Percentiles rank a stretch among this genome's conserved stretches.
These are phyloP conservation scores for Alliaria petiolata DNA, from an alignment of 345 rosid genomes.

Conservation along the genomic window DNA sequence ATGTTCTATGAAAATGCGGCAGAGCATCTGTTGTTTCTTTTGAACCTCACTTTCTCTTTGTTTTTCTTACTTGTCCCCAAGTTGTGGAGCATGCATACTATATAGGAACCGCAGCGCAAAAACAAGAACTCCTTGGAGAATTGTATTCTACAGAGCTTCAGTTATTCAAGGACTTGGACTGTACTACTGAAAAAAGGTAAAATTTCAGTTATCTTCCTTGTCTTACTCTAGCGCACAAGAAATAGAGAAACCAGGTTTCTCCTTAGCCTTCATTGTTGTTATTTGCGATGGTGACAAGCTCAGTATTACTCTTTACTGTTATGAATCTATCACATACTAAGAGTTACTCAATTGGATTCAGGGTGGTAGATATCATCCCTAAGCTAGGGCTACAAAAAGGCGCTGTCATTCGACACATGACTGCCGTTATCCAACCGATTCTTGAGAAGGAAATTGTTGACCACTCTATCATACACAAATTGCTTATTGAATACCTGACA, in stretches of 20 bases:
- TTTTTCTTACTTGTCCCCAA: conserved; percentile 19
- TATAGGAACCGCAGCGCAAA: conserved; percentile 70
- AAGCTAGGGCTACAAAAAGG: conserved; percentile 66
- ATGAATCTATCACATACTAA: neutral
- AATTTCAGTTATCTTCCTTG: neutral
- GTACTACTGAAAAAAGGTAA: conserved; percentile 71
- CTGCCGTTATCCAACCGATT: conserved; percentile 75
- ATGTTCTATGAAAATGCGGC: neutral
- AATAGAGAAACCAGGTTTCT: neutral
- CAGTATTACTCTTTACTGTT: neutral
- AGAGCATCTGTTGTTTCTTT: conserved; percentile 1
- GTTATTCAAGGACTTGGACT: conserved; percentile 66
- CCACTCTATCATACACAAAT: conserved; percentile 76
- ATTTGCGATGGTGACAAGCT: too few relatives aligned
- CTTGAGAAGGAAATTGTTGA: conserved; percentile 92
- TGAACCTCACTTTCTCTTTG: conserved; percentile 10
- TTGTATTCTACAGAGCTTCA: conserved; percentile 88
- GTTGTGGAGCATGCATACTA: conserved; percentile 87
- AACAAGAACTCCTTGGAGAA: conserved; percentile 85
- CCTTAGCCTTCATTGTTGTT: too few relatives aligned
- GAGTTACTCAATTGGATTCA: conserved; percentile 26
- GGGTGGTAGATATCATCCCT: conserved; percentile 76
- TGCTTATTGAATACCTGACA: conserved; percentile 73
- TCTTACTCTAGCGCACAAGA: neutral
- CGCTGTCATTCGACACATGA: conserved; percentile 75